Evolutionary conservation across 2,329 filamentous ascomycete species (phyloP).

Genomic region (Proliferodiscus dingleyae): DNA sequence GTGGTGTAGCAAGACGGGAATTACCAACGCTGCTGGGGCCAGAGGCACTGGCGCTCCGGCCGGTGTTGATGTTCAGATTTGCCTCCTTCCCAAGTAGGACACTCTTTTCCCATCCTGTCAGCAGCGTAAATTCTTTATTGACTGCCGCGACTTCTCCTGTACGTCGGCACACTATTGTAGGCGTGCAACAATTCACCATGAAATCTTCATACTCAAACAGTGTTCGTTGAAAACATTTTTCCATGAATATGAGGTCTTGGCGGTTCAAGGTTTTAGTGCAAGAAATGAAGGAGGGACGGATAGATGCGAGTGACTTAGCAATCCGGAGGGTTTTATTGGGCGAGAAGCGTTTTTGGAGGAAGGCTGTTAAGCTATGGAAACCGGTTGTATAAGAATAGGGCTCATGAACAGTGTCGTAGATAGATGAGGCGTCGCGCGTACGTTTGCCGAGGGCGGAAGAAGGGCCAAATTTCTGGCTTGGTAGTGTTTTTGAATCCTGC

Average conservation of each 20-base stretch:
- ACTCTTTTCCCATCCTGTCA: constrained; percentile 91
- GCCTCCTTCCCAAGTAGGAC: constrained; percentile 81
- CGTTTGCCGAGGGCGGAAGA: constrained; percentile 42
- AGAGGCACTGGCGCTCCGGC: constrained; percentile 43
- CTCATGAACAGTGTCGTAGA: constrained; percentile 85
- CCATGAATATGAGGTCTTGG: constrained; percentile 93
- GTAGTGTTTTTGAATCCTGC: constrained; percentile 22
- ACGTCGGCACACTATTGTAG: constrained; percentile 84
- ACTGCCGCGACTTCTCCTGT: constrained; percentile 94
- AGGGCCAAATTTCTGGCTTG: constrained; percentile 26
- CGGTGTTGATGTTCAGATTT: constrained; percentile 77
- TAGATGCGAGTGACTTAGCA: constrained; percentile 80
- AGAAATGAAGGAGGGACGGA: constrained; percentile 88
- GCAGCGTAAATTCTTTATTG: constrained; percentile 92
- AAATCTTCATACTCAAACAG: constrained; percentile 92
- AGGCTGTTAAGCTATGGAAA: constrained; percentile 81
- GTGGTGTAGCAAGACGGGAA: constrained; percentile 47
- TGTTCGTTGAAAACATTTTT: constrained; percentile 91
- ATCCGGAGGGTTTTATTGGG: constrained; percentile 74
- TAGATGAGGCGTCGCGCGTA: constrained; percentile 69
- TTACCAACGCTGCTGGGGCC: constrained; percentile 24
- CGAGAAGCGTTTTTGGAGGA: constrained; percentile 74
- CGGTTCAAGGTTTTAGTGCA: constrained; percentile 84
- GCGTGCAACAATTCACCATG: constrained; percentile 80
- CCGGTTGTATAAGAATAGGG: constrained; percentile 88